phyloP scores from a whole-genome alignment of 306 rosid species.

The Astragalus membranaceus region DNA sequence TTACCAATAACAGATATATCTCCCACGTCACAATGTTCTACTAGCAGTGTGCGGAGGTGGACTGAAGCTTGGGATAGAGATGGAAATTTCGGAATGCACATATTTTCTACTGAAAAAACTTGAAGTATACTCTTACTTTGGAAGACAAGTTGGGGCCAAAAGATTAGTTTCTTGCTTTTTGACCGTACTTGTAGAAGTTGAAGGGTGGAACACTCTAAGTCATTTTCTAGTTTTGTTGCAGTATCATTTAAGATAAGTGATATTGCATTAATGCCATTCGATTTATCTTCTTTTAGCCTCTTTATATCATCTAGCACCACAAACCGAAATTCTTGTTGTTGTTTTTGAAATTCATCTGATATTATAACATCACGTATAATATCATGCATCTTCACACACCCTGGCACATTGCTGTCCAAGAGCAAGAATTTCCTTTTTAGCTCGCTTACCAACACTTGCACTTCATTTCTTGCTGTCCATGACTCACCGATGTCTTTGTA shows the following conservation, averaged over 20 bases:
- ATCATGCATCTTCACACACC: slow-evolving; percentile 9
- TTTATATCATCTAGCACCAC: neutral
- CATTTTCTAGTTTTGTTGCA: neutral
- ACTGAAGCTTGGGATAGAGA: neutral
- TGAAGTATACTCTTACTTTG: neutral
- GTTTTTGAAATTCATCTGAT: neutral
- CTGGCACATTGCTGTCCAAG: slow-evolving; percentile 7
- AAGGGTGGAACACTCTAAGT: neutral
- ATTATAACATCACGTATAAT: slow-evolving; percentile 5
- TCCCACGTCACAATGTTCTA: neutral
- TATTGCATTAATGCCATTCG: neutral
- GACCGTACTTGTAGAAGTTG: neutral
- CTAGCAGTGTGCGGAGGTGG: neutral
- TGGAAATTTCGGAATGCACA: neutral
- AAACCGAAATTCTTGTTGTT: neutral
- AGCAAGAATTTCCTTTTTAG: slow-evolving; percentile 19
- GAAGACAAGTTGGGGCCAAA: neutral
- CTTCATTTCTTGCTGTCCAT: slow-evolving; percentile 16
- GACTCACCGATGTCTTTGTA: neutral
- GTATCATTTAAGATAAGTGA: neutral
- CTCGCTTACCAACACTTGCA: neutral
- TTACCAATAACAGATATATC: slow-evolving; percentile 17
- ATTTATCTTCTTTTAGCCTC: neutral
- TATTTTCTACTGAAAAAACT: neutral
- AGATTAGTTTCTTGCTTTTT: neutral